phyloP scores from a whole-genome alignment of 352 stramenopile genomes.

The Pythium coloratum region DNA sequence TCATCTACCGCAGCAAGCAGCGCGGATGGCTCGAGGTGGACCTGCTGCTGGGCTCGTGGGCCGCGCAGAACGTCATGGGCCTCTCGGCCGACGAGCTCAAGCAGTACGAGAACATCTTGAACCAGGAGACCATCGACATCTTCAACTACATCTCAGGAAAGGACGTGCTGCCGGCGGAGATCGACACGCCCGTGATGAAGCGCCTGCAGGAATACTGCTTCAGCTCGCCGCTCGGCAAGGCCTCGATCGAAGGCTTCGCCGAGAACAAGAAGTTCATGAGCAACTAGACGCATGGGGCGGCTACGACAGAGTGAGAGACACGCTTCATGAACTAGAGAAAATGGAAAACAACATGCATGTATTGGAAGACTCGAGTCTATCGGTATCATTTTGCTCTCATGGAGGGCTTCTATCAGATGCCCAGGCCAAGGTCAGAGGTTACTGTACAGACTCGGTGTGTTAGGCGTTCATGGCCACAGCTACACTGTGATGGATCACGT shows the following conservation, averaged over 20 bases:
- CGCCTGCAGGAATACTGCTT: conserved; percentile 91
- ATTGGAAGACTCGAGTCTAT: no score
- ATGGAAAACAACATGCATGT: background rate
- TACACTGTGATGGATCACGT: no score
- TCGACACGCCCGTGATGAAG: conserved; percentile 91
- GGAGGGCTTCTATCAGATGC: no score
- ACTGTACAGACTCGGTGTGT: no score
- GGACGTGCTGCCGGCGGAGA: conserved; percentile 68
- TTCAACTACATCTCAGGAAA: conserved; percentile 96
- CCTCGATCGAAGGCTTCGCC: conserved; percentile 66
- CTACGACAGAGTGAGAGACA: no score
- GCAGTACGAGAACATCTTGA: conserved; percentile 96
- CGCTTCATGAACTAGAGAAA: no score
- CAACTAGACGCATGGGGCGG: conserved; percentile 65
- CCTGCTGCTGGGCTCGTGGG: conserved; percentile 93
- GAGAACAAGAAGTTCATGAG: conserved; percentile 87
- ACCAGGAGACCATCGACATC: conserved; percentile 98
- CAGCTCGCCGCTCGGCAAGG: conserved; percentile 89
- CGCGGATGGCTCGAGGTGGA: conserved; percentile 96
- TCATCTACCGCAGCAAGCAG: conserved; percentile 96
- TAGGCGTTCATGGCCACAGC: no score
- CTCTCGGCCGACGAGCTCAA: conserved; percentile 83
- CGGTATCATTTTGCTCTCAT: no score
- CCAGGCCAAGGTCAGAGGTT: no score
- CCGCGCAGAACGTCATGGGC: conserved; percentile 87